Evolutionary conservation across 2,329 filamentous ascomycete genomes (phyloP).

Genomic region (Domatiomyces globalis): DNA sequence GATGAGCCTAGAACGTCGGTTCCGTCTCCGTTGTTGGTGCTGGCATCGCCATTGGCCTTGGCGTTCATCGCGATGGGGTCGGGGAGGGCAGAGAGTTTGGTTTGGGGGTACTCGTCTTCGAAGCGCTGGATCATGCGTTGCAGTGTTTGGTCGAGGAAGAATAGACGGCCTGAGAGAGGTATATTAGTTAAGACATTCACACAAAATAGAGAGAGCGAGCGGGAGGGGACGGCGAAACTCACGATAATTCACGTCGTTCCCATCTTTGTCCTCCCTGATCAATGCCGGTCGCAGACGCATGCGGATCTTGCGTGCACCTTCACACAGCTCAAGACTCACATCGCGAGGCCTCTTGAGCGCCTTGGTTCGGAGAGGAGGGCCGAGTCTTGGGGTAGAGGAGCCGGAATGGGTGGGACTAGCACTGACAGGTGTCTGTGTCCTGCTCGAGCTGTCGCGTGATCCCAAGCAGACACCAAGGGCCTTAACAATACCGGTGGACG

Average conservation of each 20-base stretch:
- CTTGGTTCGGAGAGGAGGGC: constrained; percentile 28
- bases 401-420: constrained; percentile 35
- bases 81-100: constrained; percentile 22
- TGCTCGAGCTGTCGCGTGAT: constrained; percentile 49
- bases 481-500: constrained; percentile 88
- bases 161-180: constrained; percentile 46
- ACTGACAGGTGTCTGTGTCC: constrained; percentile 22
- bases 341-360: constrained; percentile 61
- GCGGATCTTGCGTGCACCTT: constrained; percentile 78
- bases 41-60: not conserved
- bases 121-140: constrained; percentile 88
- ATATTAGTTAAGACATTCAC: constrained; percentile 16
- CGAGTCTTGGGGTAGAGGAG: constrained; percentile 38
- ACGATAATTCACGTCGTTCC: constrained; percentile 65
- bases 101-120: constrained; percentile 86
- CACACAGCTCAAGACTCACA: constrained; percentile 81
- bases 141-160: constrained; percentile 78
- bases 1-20: constrained; percentile 6
- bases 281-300: constrained; percentile 70
- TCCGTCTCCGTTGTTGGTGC: constrained; percentile 7
- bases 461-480: constrained; percentile 80
- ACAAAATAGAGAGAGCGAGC: constrained; percentile 5
- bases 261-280: constrained; percentile 54
- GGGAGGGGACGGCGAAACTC: constrained; percentile 30
- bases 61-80: not conserved